Base-by-base conservation (phyloP, 352 stramenopile species). In the Globisporangium orthogonon region DNA sequence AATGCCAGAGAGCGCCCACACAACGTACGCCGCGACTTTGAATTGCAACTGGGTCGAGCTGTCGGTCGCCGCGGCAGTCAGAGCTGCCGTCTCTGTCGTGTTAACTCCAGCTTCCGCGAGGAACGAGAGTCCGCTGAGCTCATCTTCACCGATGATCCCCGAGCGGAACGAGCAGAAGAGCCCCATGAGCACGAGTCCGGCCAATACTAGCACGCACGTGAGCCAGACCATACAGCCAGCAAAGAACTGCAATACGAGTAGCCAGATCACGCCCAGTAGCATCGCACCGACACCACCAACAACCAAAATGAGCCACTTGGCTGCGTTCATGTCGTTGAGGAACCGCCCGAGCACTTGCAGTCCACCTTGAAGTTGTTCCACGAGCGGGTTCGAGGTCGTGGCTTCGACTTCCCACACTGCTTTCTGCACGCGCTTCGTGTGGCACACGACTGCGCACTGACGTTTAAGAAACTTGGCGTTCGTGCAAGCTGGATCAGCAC, bases 171-270 rank as follows among this genome's bases (percentile, higher is more conserved):
- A 90, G 63, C 80, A 90, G 54, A 90, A 86, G n/a, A 90, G 50
- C 31, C 74, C 92, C 61, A 91, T 62, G 39, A 91, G 50, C 7
- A 91, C 46, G 6, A 93, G 67, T n/a, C 70, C 65, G 41, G 79
- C 39, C 10, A 94, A 50, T 30, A 91, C 73, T 11, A 86, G 65
- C 56, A 76, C 63, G 56, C 88, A 89, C 11, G 79, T 90, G 47
- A 89, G 60, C 82, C 83, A 93, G n/a, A 95, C 78, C 37, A 93
- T 79, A 52, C 69, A 82, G 2, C 75, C 76, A 3, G 81, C 79
- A 43, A 89, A 89, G 59, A 86, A 88, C 55, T 87, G 81, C n/a
- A 95, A 58, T 39, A 91, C 61, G 10, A 87, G 58, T 30, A 95
- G 61, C 83, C 82, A 94, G 5, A 88, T 4, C 18, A 93, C 50